Evolutionary conservation across 2,329 filamentous ascomycete genomes (phyloP), one percentile per base, ranked within the genome.

Genomic region (Ophiostoma piceae): DNA sequence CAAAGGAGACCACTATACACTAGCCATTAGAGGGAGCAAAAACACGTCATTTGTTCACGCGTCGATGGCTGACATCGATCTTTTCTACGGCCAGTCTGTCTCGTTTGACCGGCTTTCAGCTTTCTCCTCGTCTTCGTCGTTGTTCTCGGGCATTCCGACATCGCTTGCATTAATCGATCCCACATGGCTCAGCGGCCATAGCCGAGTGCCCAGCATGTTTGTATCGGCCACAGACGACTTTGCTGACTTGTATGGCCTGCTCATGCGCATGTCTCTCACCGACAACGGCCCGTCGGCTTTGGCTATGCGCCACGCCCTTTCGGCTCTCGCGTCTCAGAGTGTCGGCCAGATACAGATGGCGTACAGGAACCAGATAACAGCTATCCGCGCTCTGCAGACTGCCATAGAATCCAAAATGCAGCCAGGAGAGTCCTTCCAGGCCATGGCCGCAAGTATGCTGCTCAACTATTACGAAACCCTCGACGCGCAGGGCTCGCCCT

Each of bases 361-460:
- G 2, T 62, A 68, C 12, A 14, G 60, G 0, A 72, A 74, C 69
- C 72, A 72, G 29, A 39, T 39, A 2, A 43, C 39, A 22, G 71
- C 73, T 1, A 54, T 72, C 8, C 60, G 65, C 8, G 69, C 71
- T 0, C 69, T 74, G 9, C 73, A 74, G 29, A 37, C 39, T 1
- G 54, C 70, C 2, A 69, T 74, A 9, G 68, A 68, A 2, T 16
- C 51, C 11, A 62, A 67, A 35, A 62, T 51, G 54, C 47, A 43
- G 43, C 66, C 66, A 7, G 43, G 37, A 0, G 54, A 70, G 57
- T 67, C 70, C 8, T 71, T 73, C 37, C 72, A 73, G 67, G 69
- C 71, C 51, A 74, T 74, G 71, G 73, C 73, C 0, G 72, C 73
- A 19, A 73, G 72, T 60, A 70, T 74, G 71, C 68, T 74, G 12